Base-by-base conservation (phyloP, 495 filamentous ascomycete genomes). In the Aspergillus steynii region DNA sequence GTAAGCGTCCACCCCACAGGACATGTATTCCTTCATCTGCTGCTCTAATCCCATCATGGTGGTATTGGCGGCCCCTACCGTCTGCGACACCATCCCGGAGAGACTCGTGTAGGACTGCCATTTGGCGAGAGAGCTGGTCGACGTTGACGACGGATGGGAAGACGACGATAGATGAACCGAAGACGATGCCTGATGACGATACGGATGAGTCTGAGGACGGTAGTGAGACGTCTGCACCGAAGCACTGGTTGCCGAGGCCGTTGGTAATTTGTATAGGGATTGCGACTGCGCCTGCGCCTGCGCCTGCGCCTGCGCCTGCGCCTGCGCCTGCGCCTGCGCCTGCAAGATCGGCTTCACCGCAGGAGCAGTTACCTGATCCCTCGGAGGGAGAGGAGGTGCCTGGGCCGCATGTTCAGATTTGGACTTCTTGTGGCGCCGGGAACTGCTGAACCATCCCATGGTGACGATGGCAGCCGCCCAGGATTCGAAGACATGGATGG, bases 1-100 rank as follows among this genome's bases (percentile, higher is more conserved):
- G 78, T 62, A 91, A 81, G 67, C 53, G 53, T 71, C 68, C 14
- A 60, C 42, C n/a, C 66, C 64, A 5, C 61, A 28, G 7, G 46
- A 27, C 53, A 56, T 29, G 29, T 50, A 57, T 9, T 52, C 60
- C 20, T 32, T 42, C 59, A 61, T 37, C n/a, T 61, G 59, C 15
- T 53, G n/a, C 14, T 62, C 60, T 25, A 56, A 27, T 20, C 57
- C 54, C 0, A 29, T 15, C 6, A 51, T 47, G 26, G 54, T 32
- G 2, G 29, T 12, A 20, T 55, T 54, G 5, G 58, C 58, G 6
- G 14, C 48, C 4, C 20, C 58, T 1, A 61, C 58, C 6, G 57
- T 45, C 26, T 59, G 49, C 31, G 50, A 53, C 9, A 59, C 26
- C 26, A 34, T 52, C 7, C 50, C 50, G 32, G 57, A 59, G 32